These are phyloP conservation scores for Pleurotus salmoneostramineus DNA, from an alignment of 768 basidiomycete species.

Conservation along the genomic window DNA sequence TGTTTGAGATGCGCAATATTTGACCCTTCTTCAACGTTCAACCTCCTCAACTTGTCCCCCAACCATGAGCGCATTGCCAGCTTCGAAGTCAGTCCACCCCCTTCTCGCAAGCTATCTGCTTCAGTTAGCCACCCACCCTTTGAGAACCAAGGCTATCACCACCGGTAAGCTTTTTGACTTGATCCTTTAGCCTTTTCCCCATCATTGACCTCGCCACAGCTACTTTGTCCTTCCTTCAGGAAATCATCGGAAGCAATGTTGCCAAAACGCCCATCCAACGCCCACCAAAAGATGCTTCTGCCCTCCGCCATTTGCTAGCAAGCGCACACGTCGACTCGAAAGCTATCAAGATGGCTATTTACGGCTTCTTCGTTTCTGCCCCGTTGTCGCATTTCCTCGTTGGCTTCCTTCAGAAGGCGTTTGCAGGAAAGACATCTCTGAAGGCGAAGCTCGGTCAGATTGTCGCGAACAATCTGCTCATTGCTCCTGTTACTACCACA, in stretches of 20 bases:
- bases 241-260: conserved; percentile 72
- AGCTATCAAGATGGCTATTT: conserved; percentile 80
- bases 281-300: conserved; percentile 50
- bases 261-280: conserved; percentile 54
- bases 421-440: conserved; percentile 67
- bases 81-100: conserved; percentile 29
- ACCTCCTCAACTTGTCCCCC: conserved; percentile 9
- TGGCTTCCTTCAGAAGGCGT: conserved; percentile 67
- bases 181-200: background rate
- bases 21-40: background rate
- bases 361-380: conserved; percentile 82
- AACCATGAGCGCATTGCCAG: conserved; percentile 34
- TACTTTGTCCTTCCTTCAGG: conserved; percentile 67
- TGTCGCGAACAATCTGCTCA: conserved; percentile 68
- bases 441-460: conserved; percentile 68
- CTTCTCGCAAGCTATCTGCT: conserved; percentile 68
- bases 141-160: conserved; percentile 79
- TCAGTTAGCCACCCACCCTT: conserved; percentile 63
- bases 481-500: conserved; percentile 71
- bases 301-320: conserved; percentile 48
- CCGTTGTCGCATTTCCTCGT: conserved; percentile 77
- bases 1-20: background rate
- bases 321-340: conserved; percentile 58
- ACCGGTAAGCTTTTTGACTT: conserved; percentile 40
- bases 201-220: conserved; percentile 21